phyloP scores from a whole-genome alignment of 1,284 basidiomycete species.

The Pascua sp. region DNA sequence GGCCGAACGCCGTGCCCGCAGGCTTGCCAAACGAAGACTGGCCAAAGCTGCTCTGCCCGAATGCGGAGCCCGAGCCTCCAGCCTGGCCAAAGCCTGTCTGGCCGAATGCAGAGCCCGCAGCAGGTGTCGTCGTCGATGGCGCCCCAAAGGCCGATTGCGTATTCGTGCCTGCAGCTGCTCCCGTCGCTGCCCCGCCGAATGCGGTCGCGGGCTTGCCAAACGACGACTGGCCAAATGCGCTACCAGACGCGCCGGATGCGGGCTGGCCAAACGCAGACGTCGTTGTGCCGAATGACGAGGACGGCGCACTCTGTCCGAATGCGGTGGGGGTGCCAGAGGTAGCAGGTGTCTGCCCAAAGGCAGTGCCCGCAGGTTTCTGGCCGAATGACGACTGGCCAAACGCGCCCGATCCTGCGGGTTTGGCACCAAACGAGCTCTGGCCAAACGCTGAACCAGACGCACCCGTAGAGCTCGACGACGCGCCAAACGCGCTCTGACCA shows the following conservation, averaged over 20 bases:
- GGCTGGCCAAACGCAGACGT: slow-evolving; percentile 9
- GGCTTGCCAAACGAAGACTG: slow-evolving; percentile 1
- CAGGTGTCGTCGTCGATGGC: neutral
- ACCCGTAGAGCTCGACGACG: neutral
- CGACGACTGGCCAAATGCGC: slow-evolving; percentile 35
- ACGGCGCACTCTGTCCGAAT: slow-evolving; percentile 14
- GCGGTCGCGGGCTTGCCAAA: slow-evolving; percentile 22
- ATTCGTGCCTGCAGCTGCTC: neutral
- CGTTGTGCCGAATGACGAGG: neutral
- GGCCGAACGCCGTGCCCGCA: neutral
- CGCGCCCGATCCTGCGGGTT: slow-evolving; percentile 2
- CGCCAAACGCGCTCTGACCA: slow-evolving; percentile 15
- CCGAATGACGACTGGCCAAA: slow-evolving; percentile 13
- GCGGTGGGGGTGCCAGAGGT: slow-evolving; percentile 9
- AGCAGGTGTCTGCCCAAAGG: slow-evolving; percentile 20
- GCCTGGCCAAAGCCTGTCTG: slow-evolving; percentile 1
- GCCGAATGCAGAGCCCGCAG: slow-evolving; percentile 2
- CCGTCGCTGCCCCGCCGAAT: neutral
- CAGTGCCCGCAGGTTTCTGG: slow-evolving; percentile 7
- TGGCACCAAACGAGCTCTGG: slow-evolving; percentile 10
- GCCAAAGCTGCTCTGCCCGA: slow-evolving; percentile 3
- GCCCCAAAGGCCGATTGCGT: neutral
- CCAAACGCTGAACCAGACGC: slow-evolving; percentile 8
- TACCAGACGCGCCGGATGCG: slow-evolving; percentile 14
- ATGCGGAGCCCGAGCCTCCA: neutral